Evolutionary conservation across 2,329 filamentous ascomycete species (phyloP).

Genomic region (Aspergillus ustus): DNA sequence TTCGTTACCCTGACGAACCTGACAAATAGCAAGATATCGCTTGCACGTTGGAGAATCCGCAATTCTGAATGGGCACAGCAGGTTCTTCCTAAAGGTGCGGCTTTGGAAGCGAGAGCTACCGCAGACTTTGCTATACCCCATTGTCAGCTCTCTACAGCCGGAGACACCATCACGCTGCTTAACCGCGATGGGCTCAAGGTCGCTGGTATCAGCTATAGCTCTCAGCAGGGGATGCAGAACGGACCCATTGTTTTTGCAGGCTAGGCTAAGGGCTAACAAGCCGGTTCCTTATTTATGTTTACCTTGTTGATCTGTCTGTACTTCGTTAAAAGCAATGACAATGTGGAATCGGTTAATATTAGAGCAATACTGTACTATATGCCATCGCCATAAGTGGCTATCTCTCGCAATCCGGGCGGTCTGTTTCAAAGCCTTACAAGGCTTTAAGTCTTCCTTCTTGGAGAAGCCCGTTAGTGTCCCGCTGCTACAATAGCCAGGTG

Average conservation of each 20-base stretch:
- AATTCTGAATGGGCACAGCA: not conserved
- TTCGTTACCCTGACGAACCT: not conserved
- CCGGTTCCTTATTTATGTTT: no score
- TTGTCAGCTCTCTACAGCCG: slow-evolving; percentile 8
- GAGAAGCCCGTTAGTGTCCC: no score
- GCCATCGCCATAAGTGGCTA: no score
- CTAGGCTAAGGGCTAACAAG: not conserved
- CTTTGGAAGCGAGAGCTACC: not conserved
- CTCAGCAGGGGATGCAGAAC: not conserved
- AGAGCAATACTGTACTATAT: no score
- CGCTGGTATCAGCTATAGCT: slow-evolving; percentile 22
- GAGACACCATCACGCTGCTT: slow-evolving; percentile 24
- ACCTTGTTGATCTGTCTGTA: no score
- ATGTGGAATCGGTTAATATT: no score
- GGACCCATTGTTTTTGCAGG: not conserved
- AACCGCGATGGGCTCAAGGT: slow-evolving; percentile 23
- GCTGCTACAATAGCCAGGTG: no score
- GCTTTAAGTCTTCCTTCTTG: no score
- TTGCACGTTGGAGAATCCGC: not conserved
- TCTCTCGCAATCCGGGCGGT: no score
- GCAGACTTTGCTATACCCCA: not conserved
- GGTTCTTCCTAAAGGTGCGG: not conserved
- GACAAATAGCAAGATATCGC: not conserved
- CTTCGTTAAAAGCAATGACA: no score
- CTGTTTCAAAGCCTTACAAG: no score